phyloP scores from a whole-genome alignment of 2,329 filamentous ascomycete species.

The Beauveria scarabaeidicola region DNA sequence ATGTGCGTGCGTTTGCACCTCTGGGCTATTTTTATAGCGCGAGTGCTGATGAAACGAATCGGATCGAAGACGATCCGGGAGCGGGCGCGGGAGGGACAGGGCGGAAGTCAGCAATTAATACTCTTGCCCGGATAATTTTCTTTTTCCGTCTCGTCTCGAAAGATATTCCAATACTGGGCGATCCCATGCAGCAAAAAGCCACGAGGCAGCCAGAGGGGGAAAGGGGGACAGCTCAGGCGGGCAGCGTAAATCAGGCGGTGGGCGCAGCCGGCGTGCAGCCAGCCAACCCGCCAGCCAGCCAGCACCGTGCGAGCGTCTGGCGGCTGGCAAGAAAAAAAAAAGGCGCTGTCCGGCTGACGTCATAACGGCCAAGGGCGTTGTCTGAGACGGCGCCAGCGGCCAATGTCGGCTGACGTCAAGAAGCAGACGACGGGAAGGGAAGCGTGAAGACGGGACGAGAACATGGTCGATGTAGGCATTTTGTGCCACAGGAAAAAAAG shows the following conservation, averaged over 20 bases:
- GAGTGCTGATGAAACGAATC: background rate
- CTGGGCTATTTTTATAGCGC: background rate
- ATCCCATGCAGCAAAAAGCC: background rate
- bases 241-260: constrained; percentile 6
- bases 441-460: background rate
- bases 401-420: constrained; percentile 12
- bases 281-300: background rate
- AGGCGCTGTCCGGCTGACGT: constrained; percentile 11
- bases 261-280: background rate
- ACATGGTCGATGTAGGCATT: background rate
- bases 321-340: background rate
- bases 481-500: background rate
- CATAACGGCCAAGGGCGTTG: constrained; percentile 10
- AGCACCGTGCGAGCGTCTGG: background rate
- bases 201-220: background rate
- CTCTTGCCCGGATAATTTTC: background rate
- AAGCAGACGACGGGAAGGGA: background rate
- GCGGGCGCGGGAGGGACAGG: background rate
- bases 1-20: background rate
- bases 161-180: background rate
- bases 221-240: background rate
- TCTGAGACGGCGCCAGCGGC: background rate
- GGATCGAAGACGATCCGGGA: background rate
- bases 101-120: no score
- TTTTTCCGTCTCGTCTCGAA: background rate